Base-by-base conservation (phyloP, 306 rosid species). In the Cucumis cinereus region DNA sequence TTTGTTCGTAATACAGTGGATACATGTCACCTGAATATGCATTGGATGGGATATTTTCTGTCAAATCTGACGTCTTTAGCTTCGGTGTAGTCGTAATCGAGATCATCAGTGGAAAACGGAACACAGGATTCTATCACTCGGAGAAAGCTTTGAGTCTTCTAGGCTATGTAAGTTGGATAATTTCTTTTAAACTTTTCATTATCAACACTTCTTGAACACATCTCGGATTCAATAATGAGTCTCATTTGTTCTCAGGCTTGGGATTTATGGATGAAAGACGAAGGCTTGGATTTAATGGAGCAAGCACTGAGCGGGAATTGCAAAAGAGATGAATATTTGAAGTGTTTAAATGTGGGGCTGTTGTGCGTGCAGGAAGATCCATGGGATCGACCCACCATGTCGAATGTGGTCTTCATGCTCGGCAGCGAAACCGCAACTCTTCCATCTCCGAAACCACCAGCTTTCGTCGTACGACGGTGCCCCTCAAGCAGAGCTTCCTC, bases 1-100 rank as follows among this genome's bases (percentile, higher is more conserved):
- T 78, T 28, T 62, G 16, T 4, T 57, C 16, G 53, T 5, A 6
- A 16, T 75, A 28, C 73, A 86, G 90, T 13, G 88, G 88, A 11
- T 87, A 89, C 52, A 89, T 87, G 85, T 77, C 89, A 53, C 89
- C 87, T 0, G 87, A 88, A 10, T 88, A 85, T 9, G 87, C 87
- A 7, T 59, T 85, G 23, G 84, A 86, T 0, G 90, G 90, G 59
- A 0, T 66, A 23, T 90, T 88, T 68, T 90, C 90, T 0, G 56
- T 77, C 8, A 90, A 90, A 53, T 86, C 86, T 0, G 92, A 88
- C 13, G 87, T 83, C 9, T 88, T 83, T 69, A 86, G 95, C 54
- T 90, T 86, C 24, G 92, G 95, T 0, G 86, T 88, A 19, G 86
- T 90, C 8, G 28, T 90, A 1, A 77, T 90, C 9, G 90, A 87